phyloP scores from a whole-genome alignment of 805 yeast species.

The Yamadazyma sp. region DNA sequence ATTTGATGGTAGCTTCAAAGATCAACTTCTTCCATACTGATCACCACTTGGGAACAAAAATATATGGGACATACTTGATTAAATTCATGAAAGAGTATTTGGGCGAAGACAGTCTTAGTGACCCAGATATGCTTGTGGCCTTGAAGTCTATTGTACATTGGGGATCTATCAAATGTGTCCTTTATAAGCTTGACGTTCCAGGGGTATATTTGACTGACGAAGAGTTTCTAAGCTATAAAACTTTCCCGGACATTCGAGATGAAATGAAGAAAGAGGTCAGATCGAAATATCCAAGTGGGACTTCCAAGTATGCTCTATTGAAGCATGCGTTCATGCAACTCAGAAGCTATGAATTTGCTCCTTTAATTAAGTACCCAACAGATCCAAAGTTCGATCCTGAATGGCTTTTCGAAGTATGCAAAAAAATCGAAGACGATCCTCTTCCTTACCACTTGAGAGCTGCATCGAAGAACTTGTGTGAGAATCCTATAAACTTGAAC shows the following conservation, averaged over 20 bases:
- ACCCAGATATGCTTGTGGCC: conserved; percentile 45
- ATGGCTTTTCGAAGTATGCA: conserved; percentile 42
- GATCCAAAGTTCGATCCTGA: conserved; percentile 22
- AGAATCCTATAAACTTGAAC: conserved; percentile 33
- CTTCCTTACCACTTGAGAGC: conserved; percentile 49
- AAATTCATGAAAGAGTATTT: conserved; percentile 37
- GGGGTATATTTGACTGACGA: conserved; percentile 33
- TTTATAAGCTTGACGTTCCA: conserved; percentile 42
- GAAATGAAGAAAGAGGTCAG: conserved; percentile 41
- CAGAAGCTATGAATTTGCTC: conserved; percentile 36
- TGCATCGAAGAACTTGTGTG: conserved; percentile 30
- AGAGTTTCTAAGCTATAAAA: conserved; percentile 28
- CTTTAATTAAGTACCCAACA: conserved; percentile 32
- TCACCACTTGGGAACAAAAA: conserved; percentile 51
- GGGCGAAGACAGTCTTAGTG: conserved; percentile 39
- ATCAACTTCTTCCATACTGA: conserved; percentile 56
- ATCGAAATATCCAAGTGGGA: conserved; percentile 53
- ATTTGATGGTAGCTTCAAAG: conserved; percentile 45
- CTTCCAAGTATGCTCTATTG: conserved; percentile 46
- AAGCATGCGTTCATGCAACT: conserved; percentile 36
- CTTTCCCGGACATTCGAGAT: conserved; percentile 42
- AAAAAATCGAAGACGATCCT: conserved; percentile 48
- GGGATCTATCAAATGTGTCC: conserved; percentile 51
- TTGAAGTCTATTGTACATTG: conserved; percentile 54
- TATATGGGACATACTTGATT: conserved; percentile 47